Base-by-base conservation (phyloP, 495 filamentous ascomycete species). In the Echria macrotheca region DNA sequence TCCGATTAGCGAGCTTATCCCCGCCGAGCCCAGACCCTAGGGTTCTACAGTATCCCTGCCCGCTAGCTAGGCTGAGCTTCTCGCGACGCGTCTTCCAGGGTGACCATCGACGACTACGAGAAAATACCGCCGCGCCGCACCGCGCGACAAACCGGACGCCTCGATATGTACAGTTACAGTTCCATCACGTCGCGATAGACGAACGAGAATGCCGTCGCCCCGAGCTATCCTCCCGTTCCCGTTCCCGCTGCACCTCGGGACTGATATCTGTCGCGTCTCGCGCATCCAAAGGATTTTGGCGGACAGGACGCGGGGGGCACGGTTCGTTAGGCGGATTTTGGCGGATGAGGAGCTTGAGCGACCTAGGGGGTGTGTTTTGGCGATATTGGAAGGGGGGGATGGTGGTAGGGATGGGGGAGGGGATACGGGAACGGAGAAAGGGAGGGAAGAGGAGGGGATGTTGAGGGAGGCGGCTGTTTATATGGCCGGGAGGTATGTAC, bases 231-330 rank as follows among this genome's bases (percentile, higher is more conserved):
- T 57, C 43, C 70, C 70, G 3, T 78, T 78, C 47, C 74, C 77
- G 2, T 67, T 64, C 26, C 65, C 69, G 1, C 48, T 46, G 8
- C 54, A 60, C 14, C 56, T 84, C 31, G 81, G 81, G 18, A 81
- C 70, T 14, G 81, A 84, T 39, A 80, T 84, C 31, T 77, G 74
- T 57, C 62, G 58, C 6, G 64, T 80, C 15, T 24, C 57, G 0
- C 69, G 80, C 6, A 67, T 84, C 33, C 55, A 56, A n/a, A 48
- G 29, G 5, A 60, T 50, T 41, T 12, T 58, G 1, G 24, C n/a
- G 15, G 56, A 22, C 42, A 45, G 15, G 24, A 7, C 28, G 35
- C 12, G 59, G 45, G 11, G 8, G 43, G 11, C 60, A 55, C n/a
- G n/a, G 25, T 77, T 77, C 49, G 50, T 73, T 22, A 51, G 49